A percentile compares a stretch with the other conserved stretches of the same genome.
phyloP scores from a whole-genome alignment of 768 basidiomycete genomes.

The Pisolithus marmoratus region DNA sequence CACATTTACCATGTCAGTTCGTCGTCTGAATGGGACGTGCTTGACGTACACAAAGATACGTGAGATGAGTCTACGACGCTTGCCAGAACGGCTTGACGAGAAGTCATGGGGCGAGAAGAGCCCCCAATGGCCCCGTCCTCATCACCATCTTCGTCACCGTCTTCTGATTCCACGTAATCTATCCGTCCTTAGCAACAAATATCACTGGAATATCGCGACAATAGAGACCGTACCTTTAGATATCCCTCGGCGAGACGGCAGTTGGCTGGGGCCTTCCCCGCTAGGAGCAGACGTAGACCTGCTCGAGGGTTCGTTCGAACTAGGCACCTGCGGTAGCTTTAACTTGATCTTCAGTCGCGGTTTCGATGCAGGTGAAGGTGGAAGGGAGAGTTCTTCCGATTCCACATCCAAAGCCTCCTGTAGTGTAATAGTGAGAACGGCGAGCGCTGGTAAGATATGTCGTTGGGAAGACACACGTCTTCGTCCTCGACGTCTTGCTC shows the following conservation, averaged over 20 bases:
- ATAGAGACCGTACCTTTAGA: constrained; percentile 15
- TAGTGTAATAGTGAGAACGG: constrained; percentile 2
- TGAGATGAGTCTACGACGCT: constrained; percentile 65
- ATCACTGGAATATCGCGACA: not conserved
- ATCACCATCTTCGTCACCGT: constrained; percentile 36
- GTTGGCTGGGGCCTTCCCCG: constrained; percentile 16
- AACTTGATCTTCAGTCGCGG: constrained; percentile 58
- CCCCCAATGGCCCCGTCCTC: constrained; percentile 23
- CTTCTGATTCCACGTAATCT: constrained; percentile 40
- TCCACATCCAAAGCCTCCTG: constrained; percentile 20
- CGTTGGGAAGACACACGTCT: constrained; percentile 1
- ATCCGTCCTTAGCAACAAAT: not conserved
- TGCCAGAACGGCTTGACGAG: constrained; percentile 65
- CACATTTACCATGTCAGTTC: not conserved
- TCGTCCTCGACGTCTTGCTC: constrained; percentile 23
- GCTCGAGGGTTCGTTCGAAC: constrained; percentile 26
- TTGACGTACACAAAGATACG: constrained; percentile 50
- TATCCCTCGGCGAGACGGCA: constrained; percentile 20
- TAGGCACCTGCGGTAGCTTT: constrained; percentile 41
- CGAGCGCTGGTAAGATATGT: not conserved
- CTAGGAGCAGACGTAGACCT: constrained; percentile 21
- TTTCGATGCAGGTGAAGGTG: constrained; percentile 24
- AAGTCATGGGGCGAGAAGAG: constrained; percentile 40
- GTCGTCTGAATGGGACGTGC: not conserved
- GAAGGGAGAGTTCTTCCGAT: constrained; percentile 29